Base-by-base conservation (phyloP, 176 grass and related monocot species). In the Juncus effusus region DNA sequence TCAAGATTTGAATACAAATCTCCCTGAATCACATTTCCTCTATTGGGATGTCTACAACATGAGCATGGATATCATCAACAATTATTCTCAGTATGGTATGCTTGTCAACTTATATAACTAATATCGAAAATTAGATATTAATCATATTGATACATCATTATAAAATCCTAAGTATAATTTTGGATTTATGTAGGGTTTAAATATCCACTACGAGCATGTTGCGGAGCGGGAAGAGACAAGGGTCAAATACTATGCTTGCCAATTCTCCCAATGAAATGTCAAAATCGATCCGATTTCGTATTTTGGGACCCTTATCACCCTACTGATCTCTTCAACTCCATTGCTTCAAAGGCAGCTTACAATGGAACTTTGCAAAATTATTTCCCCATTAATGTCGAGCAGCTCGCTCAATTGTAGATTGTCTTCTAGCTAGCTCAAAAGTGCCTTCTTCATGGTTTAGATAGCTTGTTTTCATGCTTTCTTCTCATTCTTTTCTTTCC, bases 241-340 rank as follows among this genome's bases (percentile, higher is more conserved):
- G 79, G 79, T 12, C 72, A 81, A 60, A 58, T 81, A 38, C 67
- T 81, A 8, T 82, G 79, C 65, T 45, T 82, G 47, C 79, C 79
- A 2, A n/a, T 70, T 2, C 38, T 82, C 13, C 63, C 64, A 10
- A 14, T 76, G 7, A 10, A 64, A 7, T 76, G 79, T 59, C 38
- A 13, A n/a, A 76, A 82, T 12, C 60, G 79, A 52, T 64, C 47
- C 4, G 49, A 71, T 1, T 76, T 62, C 52, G 51, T 76, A 12
- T 82, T 82, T 58, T 82, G 79, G 79, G 73, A 82, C 47, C 73
- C 73, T 0, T 82, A 76, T 56, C 73, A 82, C 57, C 73, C 79
- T 15, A 82, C 79, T 4, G 79, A 76, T 52, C 47, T 51, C 16
- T 41, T 76, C 13, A 82, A 82, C 13, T 67, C 65, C 3, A 72